Evolutionary conservation across 306 rosid species (phyloP), one percentile per base, ranked within the genome.

Genomic region (Ochetophila trinervis): DNA sequence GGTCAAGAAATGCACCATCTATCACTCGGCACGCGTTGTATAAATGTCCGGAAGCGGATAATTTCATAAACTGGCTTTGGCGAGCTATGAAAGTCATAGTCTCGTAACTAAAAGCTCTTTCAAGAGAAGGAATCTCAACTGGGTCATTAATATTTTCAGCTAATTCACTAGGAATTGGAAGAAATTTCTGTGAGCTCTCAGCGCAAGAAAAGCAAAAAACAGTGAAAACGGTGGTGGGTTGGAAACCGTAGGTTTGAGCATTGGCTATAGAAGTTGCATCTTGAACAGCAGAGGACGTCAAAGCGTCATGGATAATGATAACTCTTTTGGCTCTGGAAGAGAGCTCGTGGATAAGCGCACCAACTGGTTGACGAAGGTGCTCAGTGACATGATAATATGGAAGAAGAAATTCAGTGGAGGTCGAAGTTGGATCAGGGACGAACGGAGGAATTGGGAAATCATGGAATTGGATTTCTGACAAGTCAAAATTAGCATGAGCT

Each of bases 391-490:
- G n/a, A n/a, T n/a, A n/a, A n/a, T n/a, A n/a, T n/a, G n/a, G n/a
- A n/a, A n/a, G n/a, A n/a, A n/a, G n/a, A n/a, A n/a, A n/a, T n/a
- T n/a, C n/a, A n/a, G n/a, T 21, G 30, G 19, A 15, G 50, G 23
- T 24, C 10, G 67, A 56, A 7, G 35, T 19, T 6, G 67, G n/a
- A n/a, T n/a, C n/a, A n/a, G n/a, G n/a, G n/a, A n/a, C n/a, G n/a
- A n/a, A n/a, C n/a, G n/a, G 67, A 5, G 67, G 56, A 17, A 14
- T 47, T 10, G 36, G 37, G 20, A 64, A 49, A 47, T 12, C 57
- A 12, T 64, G 68, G 44, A 64, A 64, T 13, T 12, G n/a, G 40
- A 62, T 44, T 5, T 45, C 50, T 16, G 68, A n/a, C 3, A 48
- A n/a, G 17, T 14, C 32, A 17, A 17, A 18, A n/a, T n/a, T n/a